Evolutionary conservation across 768 basidiomycete genomes (phyloP).

Genomic region (Boletales sp.): DNA sequence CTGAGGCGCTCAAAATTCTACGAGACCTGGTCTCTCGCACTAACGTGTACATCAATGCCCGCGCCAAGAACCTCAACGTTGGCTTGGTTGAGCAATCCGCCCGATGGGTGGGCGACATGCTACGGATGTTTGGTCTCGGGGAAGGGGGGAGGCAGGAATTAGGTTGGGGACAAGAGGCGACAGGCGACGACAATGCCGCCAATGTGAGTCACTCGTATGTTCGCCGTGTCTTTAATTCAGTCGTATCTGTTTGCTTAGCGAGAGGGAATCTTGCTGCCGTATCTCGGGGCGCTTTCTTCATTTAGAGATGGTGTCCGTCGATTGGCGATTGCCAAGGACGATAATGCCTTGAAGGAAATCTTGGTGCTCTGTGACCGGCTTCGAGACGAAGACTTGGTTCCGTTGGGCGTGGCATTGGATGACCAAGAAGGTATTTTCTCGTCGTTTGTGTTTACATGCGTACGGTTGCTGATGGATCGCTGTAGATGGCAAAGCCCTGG

Average conservation of each 20-base stretch:
- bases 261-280: constrained; percentile 86
- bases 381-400: constrained; percentile 84
- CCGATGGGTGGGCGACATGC: constrained; percentile 68
- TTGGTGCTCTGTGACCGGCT: constrained; percentile 85
- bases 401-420: constrained; percentile 94
- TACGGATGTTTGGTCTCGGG: constrained; percentile 77
- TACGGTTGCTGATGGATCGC: neutral
- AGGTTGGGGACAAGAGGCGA: constrained; percentile 79
- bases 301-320: constrained; percentile 90
- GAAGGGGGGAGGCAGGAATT: constrained; percentile 64
- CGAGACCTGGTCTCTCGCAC: constrained; percentile 79
- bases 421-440: constrained; percentile 80
- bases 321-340: constrained; percentile 70
- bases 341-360: constrained; percentile 71
- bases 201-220: constrained; percentile 40
- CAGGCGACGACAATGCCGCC: constrained; percentile 32
- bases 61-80: constrained; percentile 57
- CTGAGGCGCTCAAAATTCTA: constrained; percentile 70
- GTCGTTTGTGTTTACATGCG: neutral
- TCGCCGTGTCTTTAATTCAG: neutral
- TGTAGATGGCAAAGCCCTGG: constrained; percentile 88
- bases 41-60: constrained; percentile 82
- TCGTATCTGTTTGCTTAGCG: constrained; percentile 43
- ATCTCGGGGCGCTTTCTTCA: constrained; percentile 75
- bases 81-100: constrained; percentile 60